Evolutionary conservation across 306 rosid genomes (phyloP).

Genomic region (Vigna reflexopilosa): DNA sequence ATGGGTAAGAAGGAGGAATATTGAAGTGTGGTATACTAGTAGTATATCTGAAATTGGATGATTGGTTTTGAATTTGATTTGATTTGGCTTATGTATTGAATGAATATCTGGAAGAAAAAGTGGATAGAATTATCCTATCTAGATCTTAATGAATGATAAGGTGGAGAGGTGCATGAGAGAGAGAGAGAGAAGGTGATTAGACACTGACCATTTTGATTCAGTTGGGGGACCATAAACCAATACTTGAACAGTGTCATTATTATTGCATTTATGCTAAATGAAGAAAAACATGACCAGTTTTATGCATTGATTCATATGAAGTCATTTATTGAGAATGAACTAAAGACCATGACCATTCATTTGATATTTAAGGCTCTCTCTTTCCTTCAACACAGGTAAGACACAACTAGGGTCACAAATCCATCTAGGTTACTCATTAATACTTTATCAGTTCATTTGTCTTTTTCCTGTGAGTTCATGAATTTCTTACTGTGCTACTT

Average conservation of each 20-base stretch:
- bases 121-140: slow-evolving; percentile 45
- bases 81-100: not conserved
- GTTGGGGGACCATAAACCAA: slow-evolving; percentile 49
- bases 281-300: slow-evolving; percentile 47
- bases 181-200: slow-evolving; percentile 37
- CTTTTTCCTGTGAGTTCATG: no score
- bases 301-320: slow-evolving; percentile 34
- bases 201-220: slow-evolving; percentile 44
- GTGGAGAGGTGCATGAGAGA: slow-evolving; percentile 21
- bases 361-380: no score
- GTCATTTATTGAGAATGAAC: slow-evolving; percentile 45
- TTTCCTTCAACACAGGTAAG: not conserved
- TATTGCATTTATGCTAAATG: slow-evolving; percentile 42
- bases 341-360: not conserved
- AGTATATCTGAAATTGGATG: no score
- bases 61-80: not conserved
- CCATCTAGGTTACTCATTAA: slow-evolving; percentile 5
- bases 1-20: not conserved
- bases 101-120: slow-evolving; percentile 24
- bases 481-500: no score
- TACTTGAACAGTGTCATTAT: not conserved
- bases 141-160: slow-evolving; percentile 45
- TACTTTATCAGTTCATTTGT: no score
- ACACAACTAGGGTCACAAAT: slow-evolving; percentile 9
- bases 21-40: not conserved